A percentile compares a stretch with the other conserved stretches of the same genome.
These are phyloP conservation scores for Santalum album DNA, from an alignment of 164 flowering plant genomes.

Conservation along the genomic window DNA sequence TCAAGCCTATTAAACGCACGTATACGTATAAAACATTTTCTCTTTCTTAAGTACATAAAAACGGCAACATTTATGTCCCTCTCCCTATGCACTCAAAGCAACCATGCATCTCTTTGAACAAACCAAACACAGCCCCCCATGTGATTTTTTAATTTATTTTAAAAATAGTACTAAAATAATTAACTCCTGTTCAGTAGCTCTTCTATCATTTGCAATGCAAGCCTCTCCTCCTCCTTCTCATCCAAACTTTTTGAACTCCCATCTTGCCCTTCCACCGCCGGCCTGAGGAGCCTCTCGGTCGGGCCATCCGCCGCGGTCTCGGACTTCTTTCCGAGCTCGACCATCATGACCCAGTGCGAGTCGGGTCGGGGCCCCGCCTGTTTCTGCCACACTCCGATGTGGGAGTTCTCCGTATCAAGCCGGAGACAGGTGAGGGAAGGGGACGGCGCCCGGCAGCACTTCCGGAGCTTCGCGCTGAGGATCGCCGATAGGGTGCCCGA, in stretches of 20 bases:
- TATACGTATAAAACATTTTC: no score
- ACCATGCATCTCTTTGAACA: no score
- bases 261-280: neutral
- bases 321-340: constrained; percentile 18
- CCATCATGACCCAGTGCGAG: constrained; percentile 37
- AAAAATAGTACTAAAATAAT: neutral
- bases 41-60: no score
- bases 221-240: constrained; percentile 33
- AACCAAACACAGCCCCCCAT: no score
- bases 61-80: no score
- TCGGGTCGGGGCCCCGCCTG: constrained; percentile 23
- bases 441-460: constrained; percentile 21
- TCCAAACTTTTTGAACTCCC: neutral
- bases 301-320: neutral
- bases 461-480: constrained; percentile 28
- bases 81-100: no score
- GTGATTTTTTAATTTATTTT: no score
- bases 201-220: constrained; percentile 66
- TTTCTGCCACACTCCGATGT: constrained; percentile 47
- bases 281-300: neutral
- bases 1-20: no score
- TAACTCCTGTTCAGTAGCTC: constrained; percentile 44
- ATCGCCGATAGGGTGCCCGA: constrained; percentile 15
- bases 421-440: constrained; percentile 32
- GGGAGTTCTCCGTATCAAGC: constrained; percentile 32